A percentile compares a stretch with the other conserved stretches of the same genome.
These are phyloP conservation scores for Aspergillus tamarii DNA, from an alignment of 2,329 filamentous ascomycete species.

Conservation along the genomic window DNA sequence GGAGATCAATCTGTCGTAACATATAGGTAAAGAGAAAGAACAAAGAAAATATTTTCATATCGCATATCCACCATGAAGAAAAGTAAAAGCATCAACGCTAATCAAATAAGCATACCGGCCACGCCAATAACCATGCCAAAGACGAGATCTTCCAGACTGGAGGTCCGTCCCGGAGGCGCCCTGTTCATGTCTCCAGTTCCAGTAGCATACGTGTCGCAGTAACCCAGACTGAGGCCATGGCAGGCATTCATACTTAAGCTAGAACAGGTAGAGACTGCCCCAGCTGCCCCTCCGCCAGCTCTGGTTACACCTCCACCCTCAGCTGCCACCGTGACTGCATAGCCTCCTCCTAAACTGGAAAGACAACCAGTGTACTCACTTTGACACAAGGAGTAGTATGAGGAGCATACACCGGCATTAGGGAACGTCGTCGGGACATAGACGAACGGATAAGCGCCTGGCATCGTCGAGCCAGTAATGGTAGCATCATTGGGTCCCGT, in stretches of 20 bases:
- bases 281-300: slow-evolving; percentile 45
- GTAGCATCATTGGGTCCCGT: slow-evolving; percentile 26
- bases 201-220: slow-evolving; percentile 42
- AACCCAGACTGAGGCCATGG: slow-evolving; percentile 51
- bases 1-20: neutral
- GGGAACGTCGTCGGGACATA: slow-evolving; percentile 58
- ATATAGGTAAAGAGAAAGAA: neutral
- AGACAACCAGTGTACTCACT: slow-evolving; percentile 50
- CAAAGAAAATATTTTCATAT: slow-evolving; percentile 1
- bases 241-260: slow-evolving; percentile 52
- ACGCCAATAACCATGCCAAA: slow-evolving; percentile 50
- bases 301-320: slow-evolving; percentile 56
- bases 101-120: slow-evolving; percentile 48
- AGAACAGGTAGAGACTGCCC: slow-evolving; percentile 49
- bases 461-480: slow-evolving; percentile 46
- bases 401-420: slow-evolving; percentile 55
- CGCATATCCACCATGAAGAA: slow-evolving; percentile 8
- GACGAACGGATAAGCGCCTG: slow-evolving; percentile 56
- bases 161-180: slow-evolving; percentile 33
- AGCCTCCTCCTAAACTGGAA: slow-evolving; percentile 50
- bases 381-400: slow-evolving; percentile 58
- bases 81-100: neutral
- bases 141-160: slow-evolving; percentile 46
- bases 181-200: slow-evolving; percentile 32
- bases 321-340: slow-evolving; percentile 56